Evolutionary conservation across 2,329 filamentous ascomycete species (phyloP), one percentile per base, ranked within the genome.

Genomic region (Teratosphaeriaceae sp.): DNA sequence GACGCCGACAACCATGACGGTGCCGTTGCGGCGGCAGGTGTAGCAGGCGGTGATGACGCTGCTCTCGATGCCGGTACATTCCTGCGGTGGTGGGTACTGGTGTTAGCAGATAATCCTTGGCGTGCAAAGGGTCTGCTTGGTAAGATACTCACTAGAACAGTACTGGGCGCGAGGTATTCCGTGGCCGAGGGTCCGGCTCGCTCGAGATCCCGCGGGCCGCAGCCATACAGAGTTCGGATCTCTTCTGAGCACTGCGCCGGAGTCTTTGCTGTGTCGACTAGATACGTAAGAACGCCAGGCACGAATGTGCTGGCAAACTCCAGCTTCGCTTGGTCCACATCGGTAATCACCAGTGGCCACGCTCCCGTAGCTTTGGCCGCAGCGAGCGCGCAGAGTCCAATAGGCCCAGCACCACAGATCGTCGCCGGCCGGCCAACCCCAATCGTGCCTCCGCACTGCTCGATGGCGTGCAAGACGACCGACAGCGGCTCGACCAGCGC

Each of bases 301-400:
- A 78, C 77, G 55, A 87, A 90, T 21, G 68, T 67, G 55, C 71
- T 72, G 12, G 90, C 89, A 59, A 96, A 92, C 45, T 85, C 79
- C 48, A 96, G 72, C 64, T 89, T 80, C 50, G 75, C 69, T 53
- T 81, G 76, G 48, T 94, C 81, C 53, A 97, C 88, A 69, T 96
- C 90, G 27, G 94, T 88, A 5, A 80, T 79, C 19, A 94, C 80
- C 5, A 96, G 75, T 58, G 82, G 89, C 46, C 75, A 76, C 1
- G 90, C 89, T 0, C 79, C 80, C 0, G 76, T 80, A 0, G 79
- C 79, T 24, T 74, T 69, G 2, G 78, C 78, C 0, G 73, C 72
- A 1, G 76, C 73, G 2, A 48, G 79, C 60, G 13, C 77, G 67
- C 43, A 80, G 71, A 83, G 67, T 0, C 80, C 79, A 42, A 83